Base-by-base conservation (phyloP, 2,329 filamentous ascomycete genomes). In the Claviceps sp. region DNA sequence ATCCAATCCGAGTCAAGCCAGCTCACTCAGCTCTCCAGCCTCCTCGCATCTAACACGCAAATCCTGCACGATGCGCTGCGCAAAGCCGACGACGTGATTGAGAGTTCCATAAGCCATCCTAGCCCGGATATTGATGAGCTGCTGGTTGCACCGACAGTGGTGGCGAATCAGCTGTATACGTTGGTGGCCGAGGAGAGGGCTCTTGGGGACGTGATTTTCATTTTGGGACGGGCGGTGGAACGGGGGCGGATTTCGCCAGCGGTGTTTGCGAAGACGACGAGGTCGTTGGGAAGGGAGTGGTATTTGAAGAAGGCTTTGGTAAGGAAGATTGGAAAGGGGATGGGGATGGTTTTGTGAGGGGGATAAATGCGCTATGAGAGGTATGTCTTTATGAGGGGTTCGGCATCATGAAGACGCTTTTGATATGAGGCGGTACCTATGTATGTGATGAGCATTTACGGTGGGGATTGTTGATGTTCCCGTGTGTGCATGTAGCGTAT, bases 141-240 rank as follows among this genome's bases (percentile, higher is more conserved):
- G 37, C 74, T 98, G 2, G 88, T 96, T n/a, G 89, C 90, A 3
- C 89, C 91, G 1, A 96, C 89, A 0, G 85, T 96, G 1, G 93
- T 96, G 4, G 88, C 87, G 0, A 90, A 91, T 58, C 93, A 98
- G 72, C 72, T 98, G 22, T 98, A 97, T 67, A 82, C 84, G 47
- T 74, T 94, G 2, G 87, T 90, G 30, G 89, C 89, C 1, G 93
- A 98, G 64, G 91, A 96, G 69, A 78, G 85, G 58, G 89, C 87
- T 2, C 78, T 95, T 47, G 85, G 85, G 36, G 91, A 96, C 64
- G 86, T 89, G 2, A 81, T 97, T 56, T 95, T 93, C 62, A 83
- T 89, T 56, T 72, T 94, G 14, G 85, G 85, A 1, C 73, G 84
- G 52, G 87, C 84, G 1, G 76, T 91, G 20, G 87, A 91, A 65